Base-by-base conservation (phyloP, 345 rosid genomes). In the Populus tremula region DNA sequence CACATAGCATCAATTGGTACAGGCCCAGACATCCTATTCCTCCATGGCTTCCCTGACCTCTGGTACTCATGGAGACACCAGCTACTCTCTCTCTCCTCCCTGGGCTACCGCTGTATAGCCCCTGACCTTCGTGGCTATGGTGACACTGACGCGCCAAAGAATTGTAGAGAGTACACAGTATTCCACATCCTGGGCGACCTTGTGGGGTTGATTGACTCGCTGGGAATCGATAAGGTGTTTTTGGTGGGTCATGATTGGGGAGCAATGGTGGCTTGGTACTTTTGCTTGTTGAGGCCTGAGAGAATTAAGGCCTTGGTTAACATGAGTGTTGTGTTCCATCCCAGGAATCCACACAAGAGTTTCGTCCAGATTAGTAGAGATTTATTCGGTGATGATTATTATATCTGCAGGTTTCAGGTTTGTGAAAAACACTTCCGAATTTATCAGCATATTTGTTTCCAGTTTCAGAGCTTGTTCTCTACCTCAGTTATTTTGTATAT, bases 221-320 rank as follows among this genome's bases (percentile, higher is more conserved):
- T 90, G 6, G 87, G 78, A 3, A 41, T 45, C 10, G 33, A 76
- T 8, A 78, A 67, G 35, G 74, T 80, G 69, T 90, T 87, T 73
- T 75, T 92, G 85, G 94, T 89, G 12, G 97, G 94, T 0, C 97
- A 92, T 67, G 94, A 92, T 68, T 92, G 97, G 97, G 94, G 97
- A 25, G 93, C 97, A 0, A 9, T 79, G 0, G 68, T 90, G 0
- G 92, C 94, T n/a, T 90, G 97, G 97, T 64, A 81, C 77, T 59
- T 92, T 18, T 86, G 89, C 79, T 64, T 86, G 84, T 79, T 92
- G 3, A 70, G 94, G 43, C 94, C 97, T 54, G 97, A 91, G 45
- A 87, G 91, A 72, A 76, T 92, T 79, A 90, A 83, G 73, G 91
- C 93, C 7, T n/a, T 92, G 87, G 94, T 92, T 72, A 92, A 90